Evolutionary conservation across 164 flowering plant species (phyloP).

Genomic region (Santalum album): DNA sequence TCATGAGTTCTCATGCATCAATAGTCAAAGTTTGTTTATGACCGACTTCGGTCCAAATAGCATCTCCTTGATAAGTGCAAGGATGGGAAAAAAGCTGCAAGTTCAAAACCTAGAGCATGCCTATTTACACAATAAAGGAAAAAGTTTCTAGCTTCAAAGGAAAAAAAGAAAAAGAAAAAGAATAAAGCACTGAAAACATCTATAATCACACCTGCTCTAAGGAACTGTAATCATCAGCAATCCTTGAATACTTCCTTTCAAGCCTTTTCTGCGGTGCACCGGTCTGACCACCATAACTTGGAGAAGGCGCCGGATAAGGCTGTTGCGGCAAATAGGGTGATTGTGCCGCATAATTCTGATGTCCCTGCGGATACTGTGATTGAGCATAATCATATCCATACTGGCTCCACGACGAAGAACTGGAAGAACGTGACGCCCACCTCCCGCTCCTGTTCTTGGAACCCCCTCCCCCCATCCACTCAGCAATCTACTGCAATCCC

Average conservation of each 20-base stretch:
- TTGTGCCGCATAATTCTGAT: slow-evolving; percentile 11
- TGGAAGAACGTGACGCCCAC: slow-evolving; percentile 14
- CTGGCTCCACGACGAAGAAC: slow-evolving; percentile 18
- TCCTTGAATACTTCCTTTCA: slow-evolving; percentile 45
- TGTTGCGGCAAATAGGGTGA: slow-evolving; percentile 8
- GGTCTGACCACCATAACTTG: slow-evolving; percentile 7
- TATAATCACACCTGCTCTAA: slow-evolving; percentile 16
- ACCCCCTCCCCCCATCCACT: slow-evolving; percentile 36
- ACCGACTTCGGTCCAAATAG: too few relatives aligned
- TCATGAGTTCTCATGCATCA: too few relatives aligned
- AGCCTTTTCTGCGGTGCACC: slow-evolving; percentile 16
- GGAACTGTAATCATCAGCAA: slow-evolving; percentile 46
- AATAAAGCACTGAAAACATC: neutral
- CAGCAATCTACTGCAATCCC: slow-evolving; percentile 2
- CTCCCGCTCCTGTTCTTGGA: slow-evolving; percentile 22
- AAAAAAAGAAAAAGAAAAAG: too few relatives aligned
- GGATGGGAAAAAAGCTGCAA: too few relatives aligned
- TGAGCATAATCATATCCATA: slow-evolving; percentile 10
- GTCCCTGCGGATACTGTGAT: slow-evolving; percentile 17
- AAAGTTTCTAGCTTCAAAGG: too few relatives aligned
- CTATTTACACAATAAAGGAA: too few relatives aligned
- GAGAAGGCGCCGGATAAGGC: slow-evolving; percentile 15
- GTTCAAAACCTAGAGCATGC: too few relatives aligned
- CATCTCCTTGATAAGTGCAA: too few relatives aligned
- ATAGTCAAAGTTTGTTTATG: too few relatives aligned